phyloP scores from a whole-genome alignment of 306 rosid genomes.

The Citrullus colocynthis region DNA sequence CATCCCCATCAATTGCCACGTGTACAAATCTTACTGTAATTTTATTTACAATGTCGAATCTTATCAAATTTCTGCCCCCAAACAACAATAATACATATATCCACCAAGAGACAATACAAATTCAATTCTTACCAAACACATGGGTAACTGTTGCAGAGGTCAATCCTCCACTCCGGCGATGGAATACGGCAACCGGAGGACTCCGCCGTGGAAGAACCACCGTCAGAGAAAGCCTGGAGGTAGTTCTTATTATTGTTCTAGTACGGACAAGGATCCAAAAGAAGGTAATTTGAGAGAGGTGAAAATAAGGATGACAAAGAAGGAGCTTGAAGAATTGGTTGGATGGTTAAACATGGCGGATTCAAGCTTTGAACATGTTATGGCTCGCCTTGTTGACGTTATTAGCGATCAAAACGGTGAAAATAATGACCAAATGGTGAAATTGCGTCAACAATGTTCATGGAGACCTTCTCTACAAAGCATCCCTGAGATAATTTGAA shows the following conservation, averaged over 20 bases:
- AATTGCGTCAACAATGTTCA: conserved; percentile 19
- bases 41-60: not conserved
- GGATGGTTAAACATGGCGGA: conserved; percentile 20
- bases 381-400: conserved; percentile 15
- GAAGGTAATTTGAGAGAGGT: conserved; percentile 20
- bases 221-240: not conserved
- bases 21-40: not conserved
- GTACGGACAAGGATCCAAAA: not conserved
- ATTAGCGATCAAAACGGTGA: conserved; percentile 10
- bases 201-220: not conserved
- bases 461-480: conserved; percentile 59
- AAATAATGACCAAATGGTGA: not conserved
- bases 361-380: conserved; percentile 30
- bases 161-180: not conserved
- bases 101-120: not conserved
- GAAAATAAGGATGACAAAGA: conserved; percentile 53
- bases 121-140: not conserved
- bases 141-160: conserved; percentile 3
- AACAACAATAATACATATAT: not conserved
- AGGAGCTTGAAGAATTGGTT: conserved; percentile 38
- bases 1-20: not conserved
- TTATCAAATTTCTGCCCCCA: not conserved
- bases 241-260: not conserved
- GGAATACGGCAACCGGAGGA: not conserved
- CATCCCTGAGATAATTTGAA: conserved; percentile 41